Evolutionary conservation across 2,329 filamentous ascomycete species (phyloP).

Genomic region (Alternaria brassicae): DNA sequence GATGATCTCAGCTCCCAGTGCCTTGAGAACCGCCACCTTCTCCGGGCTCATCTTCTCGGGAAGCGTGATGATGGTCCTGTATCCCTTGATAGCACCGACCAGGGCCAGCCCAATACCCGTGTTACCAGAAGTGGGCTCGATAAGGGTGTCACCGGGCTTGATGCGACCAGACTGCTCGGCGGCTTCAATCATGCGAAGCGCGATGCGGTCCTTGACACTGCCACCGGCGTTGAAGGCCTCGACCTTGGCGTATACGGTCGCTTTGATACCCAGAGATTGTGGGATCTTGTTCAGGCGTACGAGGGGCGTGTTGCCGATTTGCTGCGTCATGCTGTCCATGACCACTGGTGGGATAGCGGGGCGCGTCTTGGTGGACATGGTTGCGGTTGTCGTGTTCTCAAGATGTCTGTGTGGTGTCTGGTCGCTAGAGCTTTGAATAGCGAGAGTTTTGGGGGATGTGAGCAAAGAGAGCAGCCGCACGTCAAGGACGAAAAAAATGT

Average conservation of each 20-base stretch:
- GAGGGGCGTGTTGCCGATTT: conserved; percentile 96
- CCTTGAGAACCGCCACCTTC: conserved; percentile 93
- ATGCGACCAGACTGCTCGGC: conserved; percentile 91
- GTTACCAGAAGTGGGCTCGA: conserved; percentile 97
- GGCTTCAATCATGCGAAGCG: conserved; percentile 95
- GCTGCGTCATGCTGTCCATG: conserved; percentile 75
- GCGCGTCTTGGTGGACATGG: conserved; percentile 58
- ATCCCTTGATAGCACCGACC: conserved; percentile 94
- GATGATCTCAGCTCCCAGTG: conserved; percentile 95
- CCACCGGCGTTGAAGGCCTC: conserved; percentile 95
- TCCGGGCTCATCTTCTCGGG: conserved; percentile 99
- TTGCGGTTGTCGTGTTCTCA: conserved; percentile 13
- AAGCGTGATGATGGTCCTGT: conserved; percentile 97
- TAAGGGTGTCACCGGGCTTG: conserved; percentile 95
- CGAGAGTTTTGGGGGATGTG: neutral
- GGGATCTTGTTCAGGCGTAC: conserved; percentile 93
- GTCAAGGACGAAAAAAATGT: conserved; percentile 1
- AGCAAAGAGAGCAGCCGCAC: conserved; percentile 9
- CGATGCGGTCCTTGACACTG: conserved; percentile 94
- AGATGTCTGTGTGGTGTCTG: neutral
- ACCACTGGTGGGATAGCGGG: conserved; percentile 62
- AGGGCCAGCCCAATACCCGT: conserved; percentile 96
- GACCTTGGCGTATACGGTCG: conserved; percentile 87
- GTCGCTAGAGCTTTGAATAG: neutral
- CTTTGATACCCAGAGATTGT: conserved; percentile 86